phyloP scores from a whole-genome alignment of 495 filamentous ascomycete genomes.

The Penicillium chermesinum region DNA sequence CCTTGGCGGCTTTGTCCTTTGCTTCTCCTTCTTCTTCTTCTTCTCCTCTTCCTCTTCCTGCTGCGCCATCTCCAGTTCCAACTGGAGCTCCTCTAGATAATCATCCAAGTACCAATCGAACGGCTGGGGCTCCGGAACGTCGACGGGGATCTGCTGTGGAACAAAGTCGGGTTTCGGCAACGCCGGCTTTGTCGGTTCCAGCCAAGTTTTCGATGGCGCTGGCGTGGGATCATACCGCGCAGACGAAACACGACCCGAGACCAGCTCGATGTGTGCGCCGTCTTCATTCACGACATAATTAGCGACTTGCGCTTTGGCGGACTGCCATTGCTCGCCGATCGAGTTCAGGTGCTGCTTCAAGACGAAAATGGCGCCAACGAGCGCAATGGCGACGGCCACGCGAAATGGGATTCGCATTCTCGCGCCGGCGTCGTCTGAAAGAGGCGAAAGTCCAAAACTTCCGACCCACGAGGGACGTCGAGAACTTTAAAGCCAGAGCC shows the following conservation, averaged over 20 bases:
- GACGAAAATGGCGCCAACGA: conserved; percentile 15
- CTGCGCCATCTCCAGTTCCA: not conserved
- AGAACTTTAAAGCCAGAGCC: not conserved
- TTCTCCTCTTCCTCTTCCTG: too few relatives aligned
- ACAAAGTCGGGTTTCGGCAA: conserved; percentile 2
- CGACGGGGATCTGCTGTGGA: conserved; percentile 16
- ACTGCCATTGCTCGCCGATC: conserved; percentile 11
- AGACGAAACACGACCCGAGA: conserved; percentile 9
- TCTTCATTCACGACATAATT: conserved; percentile 9
- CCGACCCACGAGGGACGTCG: not conserved
- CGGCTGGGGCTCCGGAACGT: conserved; percentile 12
- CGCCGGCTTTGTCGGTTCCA: conserved; percentile 7
- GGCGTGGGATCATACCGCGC: not conserved
- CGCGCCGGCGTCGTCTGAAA: not conserved
- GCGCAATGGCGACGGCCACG: conserved; percentile 1
- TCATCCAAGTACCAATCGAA: conserved; percentile 5
- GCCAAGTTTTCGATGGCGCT: conserved; percentile 5
- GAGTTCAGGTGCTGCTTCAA: conserved; percentile 20
- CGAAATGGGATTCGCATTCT: conserved; percentile 16
- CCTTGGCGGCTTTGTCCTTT: conserved; percentile 11
- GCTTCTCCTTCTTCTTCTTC: not conserved
- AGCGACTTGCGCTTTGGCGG: not conserved
- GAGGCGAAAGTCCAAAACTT: not conserved
- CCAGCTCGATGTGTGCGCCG: conserved; percentile 24
- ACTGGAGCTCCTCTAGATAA: conserved; percentile 1